Evolutionary conservation across 768 basidiomycete species (phyloP).

Genomic region (Rubroboletus satanas): DNA sequence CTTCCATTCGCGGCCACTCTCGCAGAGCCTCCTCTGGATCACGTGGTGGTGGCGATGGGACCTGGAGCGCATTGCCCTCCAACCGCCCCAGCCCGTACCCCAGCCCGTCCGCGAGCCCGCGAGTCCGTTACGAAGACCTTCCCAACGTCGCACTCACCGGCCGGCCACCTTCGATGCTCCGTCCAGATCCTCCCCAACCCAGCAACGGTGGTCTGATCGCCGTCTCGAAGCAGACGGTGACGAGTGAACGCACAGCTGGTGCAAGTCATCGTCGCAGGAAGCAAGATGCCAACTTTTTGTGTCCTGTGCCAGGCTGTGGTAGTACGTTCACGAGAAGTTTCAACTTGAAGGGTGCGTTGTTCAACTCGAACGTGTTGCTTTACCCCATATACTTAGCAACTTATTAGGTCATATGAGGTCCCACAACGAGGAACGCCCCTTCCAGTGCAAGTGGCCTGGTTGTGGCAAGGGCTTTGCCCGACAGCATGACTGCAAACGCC

Average conservation of each 20-base stretch:
- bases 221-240: slow-evolving; percentile 76
- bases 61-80: slow-evolving; percentile 35
- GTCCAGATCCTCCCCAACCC: slow-evolving; percentile 14
- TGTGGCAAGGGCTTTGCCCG: slow-evolving; percentile 92
- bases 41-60: slow-evolving; percentile 26
- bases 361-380: slow-evolving; percentile 1
- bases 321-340: slow-evolving; percentile 91
- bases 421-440: slow-evolving; percentile 93
- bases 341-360: slow-evolving; percentile 75
- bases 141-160: slow-evolving; percentile 29
- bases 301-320: slow-evolving; percentile 78
- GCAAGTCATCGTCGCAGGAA: slow-evolving; percentile 84
- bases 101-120: slow-evolving; percentile 62
- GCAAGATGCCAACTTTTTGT: slow-evolving; percentile 82
- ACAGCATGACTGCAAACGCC: slow-evolving; percentile 95
- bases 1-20: slow-evolving; percentile 39
- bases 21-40: slow-evolving; percentile 43
- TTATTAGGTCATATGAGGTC: slow-evolving; percentile 82
- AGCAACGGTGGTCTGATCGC: slow-evolving; percentile 1
- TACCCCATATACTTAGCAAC: slow-evolving; percentile 11
- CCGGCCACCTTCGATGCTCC: slow-evolving; percentile 22
- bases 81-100: slow-evolving; percentile 60
- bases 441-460: slow-evolving; percentile 91
- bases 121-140: slow-evolving; percentile 50
- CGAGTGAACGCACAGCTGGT: slow-evolving; percentile 83